Evolutionary conservation across 164 flowering plant species (phyloP).

Genomic region (Aristolochia fimbriata): DNA sequence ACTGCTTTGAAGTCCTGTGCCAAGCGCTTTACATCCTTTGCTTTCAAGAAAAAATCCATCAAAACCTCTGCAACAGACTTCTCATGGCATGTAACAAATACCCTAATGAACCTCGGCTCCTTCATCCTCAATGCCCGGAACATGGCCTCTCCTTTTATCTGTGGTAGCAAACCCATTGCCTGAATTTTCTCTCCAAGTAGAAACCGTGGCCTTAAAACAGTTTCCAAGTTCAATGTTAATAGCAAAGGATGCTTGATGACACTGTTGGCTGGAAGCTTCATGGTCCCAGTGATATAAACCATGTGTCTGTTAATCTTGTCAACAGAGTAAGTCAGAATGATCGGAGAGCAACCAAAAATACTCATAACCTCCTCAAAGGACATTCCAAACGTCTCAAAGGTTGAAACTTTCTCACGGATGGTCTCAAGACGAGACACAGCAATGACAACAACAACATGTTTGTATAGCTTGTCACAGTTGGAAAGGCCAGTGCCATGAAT

Average conservation of each 20-base stretch:
- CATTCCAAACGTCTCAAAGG: conserved; percentile 53
- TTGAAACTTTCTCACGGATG: conserved; percentile 36
- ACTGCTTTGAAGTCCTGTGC: conserved; percentile 37
- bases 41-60: conserved; percentile 28
- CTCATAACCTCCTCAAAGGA: conserved; percentile 38
- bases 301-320: conserved; percentile 66
- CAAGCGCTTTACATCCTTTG: conserved; percentile 42
- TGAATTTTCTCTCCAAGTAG: conserved; percentile 30
- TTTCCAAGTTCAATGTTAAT: conserved; percentile 35
- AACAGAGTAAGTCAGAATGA: conserved; percentile 38
- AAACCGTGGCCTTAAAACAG: conserved; percentile 40
- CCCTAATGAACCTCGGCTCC: conserved; percentile 38
- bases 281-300: conserved; percentile 39
- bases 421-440: conserved; percentile 53
- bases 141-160: conserved; percentile 28
- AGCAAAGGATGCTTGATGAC: conserved; percentile 32
- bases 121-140: conserved; percentile 53
- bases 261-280: conserved; percentile 40
- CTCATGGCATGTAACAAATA: conserved; percentile 37
- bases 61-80: conserved; percentile 29
- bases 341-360: conserved; percentile 37
- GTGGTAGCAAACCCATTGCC: conserved; percentile 38
- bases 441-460: conserved; percentile 44
- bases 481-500: conserved; percentile 34
- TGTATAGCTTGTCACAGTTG: conserved; percentile 40